Evolutionary conservation across 1,284 basidiomycete genomes (phyloP), one percentile per base, ranked within the genome.

Genomic region (Heterobasidion annosum): DNA sequence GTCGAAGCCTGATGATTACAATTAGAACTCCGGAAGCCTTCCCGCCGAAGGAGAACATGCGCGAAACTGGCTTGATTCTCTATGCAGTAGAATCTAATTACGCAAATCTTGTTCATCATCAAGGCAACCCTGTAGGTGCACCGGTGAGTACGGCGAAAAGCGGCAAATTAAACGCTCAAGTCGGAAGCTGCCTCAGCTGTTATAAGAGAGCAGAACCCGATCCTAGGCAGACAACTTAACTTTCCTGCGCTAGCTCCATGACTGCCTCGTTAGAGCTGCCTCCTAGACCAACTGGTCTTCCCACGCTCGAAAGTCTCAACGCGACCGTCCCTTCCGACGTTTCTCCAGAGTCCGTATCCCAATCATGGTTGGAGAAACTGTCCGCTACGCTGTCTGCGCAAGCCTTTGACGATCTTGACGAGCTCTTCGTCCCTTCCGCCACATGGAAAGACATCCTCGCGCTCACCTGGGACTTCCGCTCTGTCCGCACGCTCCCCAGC

Each of bases 391-490:
- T 53, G 18, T 12, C 32, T 47, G 13, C 52, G 7, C 19, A 47
- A 5, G 0, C 46, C 34, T 25, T 47, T n/a, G 18, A n/a, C 7
- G 9, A 33, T 8, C 45, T 53, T 33, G 33, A 34, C 25, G 15
- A 13, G 2, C 45, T 53, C 32, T 46, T 53, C 15, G 13, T 53
- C 10, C 45, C 32, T 1, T 33, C 25, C n/a, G 52, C 44, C 10
- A 15, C 71, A 65, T 83, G 79, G 81, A 71, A 81, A 48, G 84
- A 86, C 64, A 73, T 82, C 59, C 73, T 85, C 40, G 72, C 79
- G 0, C 69, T 85, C 43, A 83, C 82, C 10, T 86, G 81, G 82
- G 77, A 82, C 59, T 78, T 85, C 62, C 78, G 83, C 49, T 84
- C 83, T 0, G 79, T 85, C 66, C 71, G 74, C 52, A 74, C 77